phyloP scores from a whole-genome alignment of 495 filamentous ascomycete species.

The Bombardia bombarda region DNA sequence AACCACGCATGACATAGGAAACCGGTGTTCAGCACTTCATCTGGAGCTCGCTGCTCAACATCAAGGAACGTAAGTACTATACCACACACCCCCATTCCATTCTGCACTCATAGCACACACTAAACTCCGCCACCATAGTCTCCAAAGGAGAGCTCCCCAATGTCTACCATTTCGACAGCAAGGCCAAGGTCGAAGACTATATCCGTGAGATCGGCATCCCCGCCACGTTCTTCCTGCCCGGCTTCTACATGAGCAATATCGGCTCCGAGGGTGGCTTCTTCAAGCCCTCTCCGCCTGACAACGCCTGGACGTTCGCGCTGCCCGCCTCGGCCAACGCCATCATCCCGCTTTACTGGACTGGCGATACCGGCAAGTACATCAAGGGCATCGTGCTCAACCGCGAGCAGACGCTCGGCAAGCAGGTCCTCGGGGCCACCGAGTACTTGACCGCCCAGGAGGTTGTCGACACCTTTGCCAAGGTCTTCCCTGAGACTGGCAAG shows the following conservation, averaged over 20 bases:
- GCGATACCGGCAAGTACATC: slow-evolving; percentile 51
- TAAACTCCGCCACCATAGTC: no score
- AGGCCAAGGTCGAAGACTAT: slow-evolving; percentile 53
- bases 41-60: slow-evolving; percentile 30
- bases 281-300: slow-evolving; percentile 19
- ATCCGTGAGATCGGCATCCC: no score
- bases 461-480: slow-evolving; percentile 39
- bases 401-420: slow-evolving; percentile 31
- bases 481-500: slow-evolving; percentile 41
- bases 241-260: slow-evolving; percentile 54
- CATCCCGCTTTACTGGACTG: slow-evolving; percentile 48
- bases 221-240: slow-evolving; percentile 48
- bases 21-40: slow-evolving; percentile 41
- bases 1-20: no score
- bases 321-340: slow-evolving; percentile 30
- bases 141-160: slow-evolving; percentile 37
- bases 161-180: slow-evolving; percentile 55
- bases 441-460: slow-evolving; percentile 42
- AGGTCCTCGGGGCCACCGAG: slow-evolving; percentile 35
- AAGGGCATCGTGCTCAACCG: slow-evolving; percentile 38
- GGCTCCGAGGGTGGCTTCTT: slow-evolving; percentile 31
- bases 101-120: no score
- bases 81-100: no score
- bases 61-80: no score
- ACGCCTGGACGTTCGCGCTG: slow-evolving; percentile 33